Evolutionary conservation across 2,329 filamentous ascomycete species (phyloP), one percentile per base, ranked within the genome.

Genomic region (Colletotrichum liriopes): DNA sequence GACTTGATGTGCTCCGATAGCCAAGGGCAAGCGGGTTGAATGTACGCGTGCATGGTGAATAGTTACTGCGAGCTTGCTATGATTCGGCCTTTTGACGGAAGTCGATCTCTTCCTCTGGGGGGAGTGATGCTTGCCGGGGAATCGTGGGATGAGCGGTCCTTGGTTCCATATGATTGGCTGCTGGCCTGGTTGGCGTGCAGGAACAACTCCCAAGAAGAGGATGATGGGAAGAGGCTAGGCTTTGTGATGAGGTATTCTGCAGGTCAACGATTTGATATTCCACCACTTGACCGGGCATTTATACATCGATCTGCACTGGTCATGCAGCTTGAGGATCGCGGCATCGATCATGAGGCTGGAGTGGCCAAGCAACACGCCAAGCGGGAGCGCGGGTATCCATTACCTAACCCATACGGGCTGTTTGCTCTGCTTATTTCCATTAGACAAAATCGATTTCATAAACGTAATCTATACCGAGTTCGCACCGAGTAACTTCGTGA

Each of bases 1-100:
- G 74, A 66, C 67, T 77, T 76, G 61, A 83, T 71, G 51, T 81
- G 78, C 14, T 76, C 71, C 51, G 82, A 75, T 5, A 83, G 74
- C 81, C 82, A 83, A 18, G 75, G 72, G 23, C 67, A 67, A 4
- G 78, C 73, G 7, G 71, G 71, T 32, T 77, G 72, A 14, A 80
- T 74, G 55, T 74, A 79, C 16, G 73, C 78, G 58, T 80, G 73
- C 77, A 79, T 78, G 8, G n/a, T 61, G 32, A 41, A 8, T 29
- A 8, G 23, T 5, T 9, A n/a, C 12, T 32, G 7, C 5, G 47
- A 35, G 18, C 11, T 16, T 9, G 41, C 1, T 12, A 51, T 26
- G 5, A 35, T 16, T 49, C 20, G 14, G 4, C 6, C 32, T 7
- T 26, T 64, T n/a, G 66, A 29, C 39, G 56, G 59, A 35, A 64